Base-by-base conservation (phyloP, 2,329 filamentous ascomycete genomes). In the Periconia macrospinosa region DNA sequence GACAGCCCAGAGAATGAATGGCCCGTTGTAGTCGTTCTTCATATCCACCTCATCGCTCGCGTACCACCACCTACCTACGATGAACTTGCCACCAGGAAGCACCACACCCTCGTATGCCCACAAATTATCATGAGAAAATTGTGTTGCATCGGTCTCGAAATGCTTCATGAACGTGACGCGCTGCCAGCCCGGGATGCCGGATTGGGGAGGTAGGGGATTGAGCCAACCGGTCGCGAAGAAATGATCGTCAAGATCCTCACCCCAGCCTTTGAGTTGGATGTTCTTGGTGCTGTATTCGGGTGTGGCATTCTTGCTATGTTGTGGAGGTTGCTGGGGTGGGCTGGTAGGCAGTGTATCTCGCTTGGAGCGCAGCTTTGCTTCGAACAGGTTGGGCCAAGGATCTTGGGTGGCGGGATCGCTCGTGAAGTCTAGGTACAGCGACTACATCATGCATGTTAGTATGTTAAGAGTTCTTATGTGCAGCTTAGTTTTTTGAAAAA, bases 151-250 rank as follows among this genome's bases (percentile, higher is more conserved):
- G 14, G 75, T 66, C 1, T 57, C 49, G 56, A 74, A 79, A 57
- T 81, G 80, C 63, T 81, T 82, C 75, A 84, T 79, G 70, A 84
- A 79, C 0, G 76, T 80, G 51, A 84, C 70, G 30, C 81, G 76
- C 67, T 82, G 79, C 73, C 79, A 85, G 18, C 82, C 82, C 0
- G 77, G 75, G 13, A 84, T 78, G 0, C 57, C 65, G 14, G 53
- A 55, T 57, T 84, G 82, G 2, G 70, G 59, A 0, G 78, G 78
- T 1, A 84, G 66, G 0, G 76, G 67, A 57, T 82, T 81, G 18
- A 84, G 66, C 71, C 78, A 81, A 43, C 82, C 82, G 2, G 71
- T 58, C 2, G 64, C 63, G n/a, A 57, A 57, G 56, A 71, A 74
- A 40, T 66, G 47, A 8, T 72, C 66, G 0, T 71, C 66, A 7